Evolutionary conservation across 2,329 filamentous ascomycete species (phyloP).

Genomic region (Leptodontidium sp.): DNA sequence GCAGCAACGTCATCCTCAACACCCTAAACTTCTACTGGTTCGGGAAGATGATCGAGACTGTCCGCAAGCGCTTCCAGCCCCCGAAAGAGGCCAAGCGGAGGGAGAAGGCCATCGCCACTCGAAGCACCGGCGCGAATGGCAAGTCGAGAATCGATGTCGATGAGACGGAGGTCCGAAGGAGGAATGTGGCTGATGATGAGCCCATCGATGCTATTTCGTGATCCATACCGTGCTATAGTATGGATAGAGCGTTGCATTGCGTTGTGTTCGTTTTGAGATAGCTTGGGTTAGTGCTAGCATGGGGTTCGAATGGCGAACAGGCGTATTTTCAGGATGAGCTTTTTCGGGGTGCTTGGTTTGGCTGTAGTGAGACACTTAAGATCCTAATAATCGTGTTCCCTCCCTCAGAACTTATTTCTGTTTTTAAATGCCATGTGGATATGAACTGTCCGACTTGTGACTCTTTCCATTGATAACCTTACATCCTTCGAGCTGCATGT

Average conservation of each 20-base stretch:
- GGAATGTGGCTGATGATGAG: slow-evolving; percentile 39
- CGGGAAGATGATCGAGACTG: slow-evolving; percentile 82
- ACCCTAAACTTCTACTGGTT: slow-evolving; percentile 87
- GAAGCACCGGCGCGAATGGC: slow-evolving; percentile 43
- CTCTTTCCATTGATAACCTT: no score
- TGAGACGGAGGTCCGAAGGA: slow-evolving; percentile 45
- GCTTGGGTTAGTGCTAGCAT: no score
- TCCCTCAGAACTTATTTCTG: no score
- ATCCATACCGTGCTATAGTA: background rate
- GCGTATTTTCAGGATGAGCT: no score
- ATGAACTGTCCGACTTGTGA: no score
- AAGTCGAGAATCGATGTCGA: slow-evolving; percentile 43
- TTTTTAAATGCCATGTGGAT: background rate
- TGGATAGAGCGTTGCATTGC: no score
- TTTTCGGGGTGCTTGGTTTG: no score
- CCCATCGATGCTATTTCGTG: slow-evolving; percentile 35
- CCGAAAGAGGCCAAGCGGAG: slow-evolving; percentile 48
- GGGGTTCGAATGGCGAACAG: no score
- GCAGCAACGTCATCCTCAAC: slow-evolving; percentile 76
- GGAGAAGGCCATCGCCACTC: slow-evolving; percentile 42
- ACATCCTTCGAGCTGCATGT: no score
- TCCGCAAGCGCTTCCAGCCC: slow-evolving; percentile 77
- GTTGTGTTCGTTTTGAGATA: no score
- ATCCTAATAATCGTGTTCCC: no score
- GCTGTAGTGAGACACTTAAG: no score